Evolutionary conservation across 2,329 filamentous ascomycete species (phyloP), one percentile per base, ranked within the genome.

Genomic region (Xylaria sp.): DNA sequence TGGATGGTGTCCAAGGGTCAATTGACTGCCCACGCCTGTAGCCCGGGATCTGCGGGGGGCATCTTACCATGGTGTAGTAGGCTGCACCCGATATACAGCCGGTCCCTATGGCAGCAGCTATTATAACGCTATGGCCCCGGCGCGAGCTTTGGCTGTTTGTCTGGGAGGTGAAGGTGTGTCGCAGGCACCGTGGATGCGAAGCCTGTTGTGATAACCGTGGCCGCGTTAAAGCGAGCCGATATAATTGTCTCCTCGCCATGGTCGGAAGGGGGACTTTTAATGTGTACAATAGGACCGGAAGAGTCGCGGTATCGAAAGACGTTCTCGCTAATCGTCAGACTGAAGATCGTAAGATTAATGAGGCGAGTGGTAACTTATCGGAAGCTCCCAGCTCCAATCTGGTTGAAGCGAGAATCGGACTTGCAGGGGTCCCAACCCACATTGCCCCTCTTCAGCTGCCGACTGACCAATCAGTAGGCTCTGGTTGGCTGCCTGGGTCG

Each of bases 1-100:
- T 88, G 74, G 28, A 69, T 28, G 31, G 23, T 44, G 36, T 6
- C 48, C 20, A 42, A 44, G 48, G 67, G 60, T 77, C 70, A 76
- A 74, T 73, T 73, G 59, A 26, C 40, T n/a, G 57, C 56, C 46
- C 58, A 20, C 58, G 40, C 36, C 53, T 15, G 10, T 17, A 1
- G 40, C 49, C 11, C 33, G 26, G 38, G 38, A 33, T 26, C 33
- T 6, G 9, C 40, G 54, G 31, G 5, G n/a, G 28, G 46, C 23
- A 20, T n/a, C 38, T 48, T 74, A 77, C 76, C 73, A 77, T 75
- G 57, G 68, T 59, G 59, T 73, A 76, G 36, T 73, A 76, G 36
- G 66, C 60, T 62, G 73, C 38, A 44, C 70, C 67, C 17, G 75
- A 71, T 59, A 74, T 58, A 46, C 73, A 70, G 11, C 49, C 48